Conservation (phyloP, 805 yeast species). For the Dipodascus albidus region DNA sequence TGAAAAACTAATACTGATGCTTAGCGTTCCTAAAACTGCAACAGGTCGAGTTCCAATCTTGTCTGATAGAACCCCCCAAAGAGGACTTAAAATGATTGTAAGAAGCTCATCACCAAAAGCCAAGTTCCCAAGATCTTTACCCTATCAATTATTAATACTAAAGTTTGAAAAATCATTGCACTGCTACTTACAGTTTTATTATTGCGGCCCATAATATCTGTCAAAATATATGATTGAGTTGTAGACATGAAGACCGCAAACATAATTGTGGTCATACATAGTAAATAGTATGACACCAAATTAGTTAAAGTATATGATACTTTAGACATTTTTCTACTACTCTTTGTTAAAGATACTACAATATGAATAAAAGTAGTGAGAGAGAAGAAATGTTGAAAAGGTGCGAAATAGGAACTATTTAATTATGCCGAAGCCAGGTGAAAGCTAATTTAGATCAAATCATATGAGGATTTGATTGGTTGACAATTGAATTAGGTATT, state of each 20-base stretch:
- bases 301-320: slow-evolving; percentile 1
- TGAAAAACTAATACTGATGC: slow-evolving; percentile 35
- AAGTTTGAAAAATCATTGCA: background rate
- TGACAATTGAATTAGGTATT: background rate
- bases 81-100: slow-evolving; percentile 42
- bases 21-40: slow-evolving; percentile 36
- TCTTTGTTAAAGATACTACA: background rate
- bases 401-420: background rate
- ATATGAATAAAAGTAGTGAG: background rate
- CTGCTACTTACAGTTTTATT: slow-evolving; percentile 17
- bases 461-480: background rate
- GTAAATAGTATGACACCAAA: slow-evolving; percentile 20
- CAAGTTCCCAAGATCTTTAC: slow-evolving; percentile 37
- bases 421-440: background rate
- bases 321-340: background rate
- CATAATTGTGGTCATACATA: slow-evolving; percentile 32
- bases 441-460: background rate
- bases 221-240: slow-evolving; percentile 34
- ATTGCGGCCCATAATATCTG: slow-evolving; percentile 26
- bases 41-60: slow-evolving; percentile 49
- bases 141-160: slow-evolving; percentile 16
- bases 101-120: slow-evolving; percentile 51
- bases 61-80: slow-evolving; percentile 54
- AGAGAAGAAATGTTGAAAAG: background rate
- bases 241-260: slow-evolving; percentile 33